Base-by-base conservation (phyloP, 768 basidiomycete species). In the Auricularia auricula-judae region DNA sequence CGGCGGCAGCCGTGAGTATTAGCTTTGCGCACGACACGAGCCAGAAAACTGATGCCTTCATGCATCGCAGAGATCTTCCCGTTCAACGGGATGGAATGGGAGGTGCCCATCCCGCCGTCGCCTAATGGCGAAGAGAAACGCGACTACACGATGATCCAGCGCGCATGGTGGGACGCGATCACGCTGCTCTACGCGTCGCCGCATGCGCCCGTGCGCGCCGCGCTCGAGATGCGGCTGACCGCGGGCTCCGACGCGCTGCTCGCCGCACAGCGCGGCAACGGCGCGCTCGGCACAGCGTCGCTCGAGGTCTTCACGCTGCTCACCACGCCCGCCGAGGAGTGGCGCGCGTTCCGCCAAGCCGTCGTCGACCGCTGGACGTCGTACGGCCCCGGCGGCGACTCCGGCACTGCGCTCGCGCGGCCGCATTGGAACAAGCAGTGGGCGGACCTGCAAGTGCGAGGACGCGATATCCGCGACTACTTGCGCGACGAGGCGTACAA, bases 401-500 rank as follows among this genome's bases (percentile, higher is more conserved):
- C 11, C 10, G 47, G 47, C 10, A 21, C 21, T 4, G 8, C 18
- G 5, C 47, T 51, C 18, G 62, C 65, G n/a, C 16, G 65, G n/a
- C 65, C 65, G 33, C 65, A 66, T 47, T 66, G 65, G 65, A 62
- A 64, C 5, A 66, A 66, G 59, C 63, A 66, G 34, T 66, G 63
- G 63, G 51, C 33, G 47, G 65, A 62, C 35, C 51, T 66, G 21
- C 23, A 59, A 8, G 63, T 66, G 34, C 47, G 44, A n/a, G 63
- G 63, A 4, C n/a, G 62, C 36, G 64, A 65, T 8, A 66, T 66
- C n/a, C n/a, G 64, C 33, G 23, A 56, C 1, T 64, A 66, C 34
- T 62, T 73, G 36, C 69, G 65, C 61, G 71, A 71, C 44, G 69
- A 67, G 36, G 71, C 69, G 62, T 71, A 72, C 66, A 61, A 44